Conservation (phyloP, 1,284 basidiomycete genomes). For the Austroboletus niveus region DNA sequence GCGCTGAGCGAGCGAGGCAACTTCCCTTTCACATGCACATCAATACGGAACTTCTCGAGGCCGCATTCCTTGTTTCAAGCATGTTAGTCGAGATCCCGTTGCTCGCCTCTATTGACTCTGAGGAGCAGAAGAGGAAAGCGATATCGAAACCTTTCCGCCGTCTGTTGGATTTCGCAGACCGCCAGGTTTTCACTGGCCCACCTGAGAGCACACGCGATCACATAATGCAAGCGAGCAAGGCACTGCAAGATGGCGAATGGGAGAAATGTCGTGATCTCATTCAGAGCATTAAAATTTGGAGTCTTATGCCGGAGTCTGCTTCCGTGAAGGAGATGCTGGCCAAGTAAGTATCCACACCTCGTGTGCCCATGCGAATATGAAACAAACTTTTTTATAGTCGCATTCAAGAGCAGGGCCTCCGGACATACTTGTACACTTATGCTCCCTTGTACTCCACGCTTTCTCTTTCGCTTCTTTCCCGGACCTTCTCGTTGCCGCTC, state of each 20-base stretch:
- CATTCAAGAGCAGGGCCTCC: constrained; percentile 96
- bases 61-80: constrained; percentile 95
- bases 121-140: constrained; percentile 88
- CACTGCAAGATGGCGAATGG: constrained; percentile 97
- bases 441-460: constrained; percentile 92
- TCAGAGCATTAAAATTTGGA: constrained; percentile 97
- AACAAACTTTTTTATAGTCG: constrained; percentile 51
- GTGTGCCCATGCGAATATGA: not conserved
- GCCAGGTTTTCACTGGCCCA: constrained; percentile 97
- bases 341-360: constrained; percentile 53
- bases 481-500: constrained; percentile 83
- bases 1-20: constrained; percentile 92
- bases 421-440: constrained; percentile 99
- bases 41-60: constrained; percentile 97
- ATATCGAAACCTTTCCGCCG: constrained; percentile 96
- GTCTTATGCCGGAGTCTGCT: constrained; percentile 86
- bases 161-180: constrained; percentile 94
- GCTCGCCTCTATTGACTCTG: constrained; percentile 90
- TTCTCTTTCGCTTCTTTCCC: constrained; percentile 83
- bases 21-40: constrained; percentile 99
- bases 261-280: constrained; percentile 92
- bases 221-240: constrained; percentile 99
- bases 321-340: constrained; percentile 94
- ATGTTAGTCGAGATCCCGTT: constrained; percentile 99
- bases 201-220: constrained; percentile 99